phyloP scores from a whole-genome alignment of 306 rosid species.

The Biancaea sappan region DNA sequence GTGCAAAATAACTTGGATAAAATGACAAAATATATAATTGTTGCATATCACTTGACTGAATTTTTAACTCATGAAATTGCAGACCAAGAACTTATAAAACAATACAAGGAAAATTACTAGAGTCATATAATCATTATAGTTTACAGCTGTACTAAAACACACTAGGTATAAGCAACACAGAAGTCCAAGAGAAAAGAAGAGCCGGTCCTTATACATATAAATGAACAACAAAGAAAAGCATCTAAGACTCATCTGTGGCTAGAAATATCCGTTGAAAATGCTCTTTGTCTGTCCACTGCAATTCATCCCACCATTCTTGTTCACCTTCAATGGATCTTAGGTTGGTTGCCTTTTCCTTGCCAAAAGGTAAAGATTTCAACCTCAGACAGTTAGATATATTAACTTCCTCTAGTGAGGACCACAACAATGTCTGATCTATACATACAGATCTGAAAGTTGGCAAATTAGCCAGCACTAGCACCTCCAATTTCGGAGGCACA shows the following conservation, averaged over 20 bases:
- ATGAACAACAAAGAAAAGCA: neutral
- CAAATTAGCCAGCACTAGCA: neutral
- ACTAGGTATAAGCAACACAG: neutral
- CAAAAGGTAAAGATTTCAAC: constrained; percentile 7
- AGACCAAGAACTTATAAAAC: neutral
- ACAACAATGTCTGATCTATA: neutral
- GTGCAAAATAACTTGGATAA: too few relatives aligned
- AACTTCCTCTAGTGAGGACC: neutral
- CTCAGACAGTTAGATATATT: neutral
- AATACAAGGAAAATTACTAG: neutral
- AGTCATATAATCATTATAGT: neutral
- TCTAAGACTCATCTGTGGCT: neutral
- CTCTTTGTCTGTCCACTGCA: neutral
- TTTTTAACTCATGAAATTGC: neutral
- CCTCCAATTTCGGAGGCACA: constrained; percentile 9
- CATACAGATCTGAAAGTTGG: neutral
- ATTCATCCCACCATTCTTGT: constrained; percentile 9
- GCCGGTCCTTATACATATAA: neutral
- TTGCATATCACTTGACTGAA: neutral
- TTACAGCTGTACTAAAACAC: neutral
- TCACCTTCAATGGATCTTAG: constrained; percentile 8
- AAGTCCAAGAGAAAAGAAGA: neutral
- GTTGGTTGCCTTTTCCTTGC: neutral
- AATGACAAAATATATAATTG: too few relatives aligned
- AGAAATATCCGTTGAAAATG: neutral